Evolutionary conservation across 2,329 filamentous ascomycete genomes (phyloP).

Genomic region (Seiridium cupressi): DNA sequence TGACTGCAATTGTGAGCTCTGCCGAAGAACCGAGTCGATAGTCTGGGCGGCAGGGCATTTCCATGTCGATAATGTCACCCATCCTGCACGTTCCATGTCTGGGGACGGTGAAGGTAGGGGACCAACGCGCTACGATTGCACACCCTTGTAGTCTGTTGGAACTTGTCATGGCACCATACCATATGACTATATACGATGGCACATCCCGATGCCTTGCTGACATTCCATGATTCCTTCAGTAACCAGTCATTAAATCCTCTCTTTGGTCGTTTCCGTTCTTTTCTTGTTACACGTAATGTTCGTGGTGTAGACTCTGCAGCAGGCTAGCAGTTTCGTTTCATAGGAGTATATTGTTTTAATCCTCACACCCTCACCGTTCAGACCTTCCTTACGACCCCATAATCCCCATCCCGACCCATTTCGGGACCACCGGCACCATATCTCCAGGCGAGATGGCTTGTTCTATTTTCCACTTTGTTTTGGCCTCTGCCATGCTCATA

Average conservation of each 20-base stretch:
- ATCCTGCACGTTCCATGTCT: background rate
- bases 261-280: conserved; percentile 11
- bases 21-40: conserved; percentile 11
- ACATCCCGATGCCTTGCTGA: background rate
- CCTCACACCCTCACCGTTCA: background rate
- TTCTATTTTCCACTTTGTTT: conserved; percentile 19
- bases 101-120: background rate
- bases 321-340: conserved; percentile 23
- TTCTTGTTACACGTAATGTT: conserved; percentile 12
- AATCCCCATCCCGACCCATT: background rate
- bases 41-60: conserved; percentile 11
- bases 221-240: background rate
- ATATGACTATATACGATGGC: conserved; percentile 6
- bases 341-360: background rate
- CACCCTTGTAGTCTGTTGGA: background rate
- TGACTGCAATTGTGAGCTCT: conserved; percentile 6
- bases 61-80: conserved; percentile 4
- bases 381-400: background rate
- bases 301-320: conserved; percentile 18
- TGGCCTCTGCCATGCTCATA: conserved; percentile 17
- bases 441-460: conserved; percentile 22
- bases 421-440: background rate
- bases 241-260: background rate
- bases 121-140: background rate
- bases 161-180: background rate